Evolutionary conservation across 23 red algal genomes (phyloP).

Genomic region (Gracilaria caudata): DNA sequence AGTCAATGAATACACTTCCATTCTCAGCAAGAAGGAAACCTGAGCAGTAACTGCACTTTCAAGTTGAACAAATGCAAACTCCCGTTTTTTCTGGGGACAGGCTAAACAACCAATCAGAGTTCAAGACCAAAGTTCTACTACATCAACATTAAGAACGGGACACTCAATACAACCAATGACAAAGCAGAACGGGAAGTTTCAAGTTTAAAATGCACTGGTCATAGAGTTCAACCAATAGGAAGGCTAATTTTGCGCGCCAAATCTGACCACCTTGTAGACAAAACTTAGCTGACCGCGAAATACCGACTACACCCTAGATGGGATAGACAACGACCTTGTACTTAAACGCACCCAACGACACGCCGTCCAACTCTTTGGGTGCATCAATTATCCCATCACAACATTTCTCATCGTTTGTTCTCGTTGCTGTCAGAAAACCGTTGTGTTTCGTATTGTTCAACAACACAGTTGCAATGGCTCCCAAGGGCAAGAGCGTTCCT

Average conservation of each 20-base stretch:
- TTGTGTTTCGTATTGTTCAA: neutral
- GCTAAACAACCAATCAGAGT: conserved; percentile 17
- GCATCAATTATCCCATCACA: no score
- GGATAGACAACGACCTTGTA: neutral
- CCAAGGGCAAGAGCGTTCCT: conserved; percentile 95
- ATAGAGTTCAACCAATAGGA: conserved; percentile 6
- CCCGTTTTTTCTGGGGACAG: neutral
- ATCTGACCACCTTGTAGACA: neutral
- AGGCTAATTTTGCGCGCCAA: conserved; percentile 23
- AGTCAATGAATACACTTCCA: neutral
- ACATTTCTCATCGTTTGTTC: no score
- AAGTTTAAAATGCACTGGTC: neutral
- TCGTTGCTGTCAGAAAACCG: no score
- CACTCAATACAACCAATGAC: conserved; percentile 53
- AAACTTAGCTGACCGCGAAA: neutral
- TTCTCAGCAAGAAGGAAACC: neutral
- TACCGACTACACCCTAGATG: no score
- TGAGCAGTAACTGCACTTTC: no score
- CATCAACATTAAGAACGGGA: neutral
- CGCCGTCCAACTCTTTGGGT: neutral
- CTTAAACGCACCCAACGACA: neutral
- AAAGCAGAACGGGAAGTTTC: neutral
- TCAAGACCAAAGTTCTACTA: neutral
- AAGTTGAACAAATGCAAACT: neutral
- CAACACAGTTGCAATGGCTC: conserved; percentile 59